These are phyloP conservation scores for Phaeophleospora eucalypticola DNA, from an alignment of 2,329 filamentous ascomycete species.

Conservation along the genomic window DNA sequence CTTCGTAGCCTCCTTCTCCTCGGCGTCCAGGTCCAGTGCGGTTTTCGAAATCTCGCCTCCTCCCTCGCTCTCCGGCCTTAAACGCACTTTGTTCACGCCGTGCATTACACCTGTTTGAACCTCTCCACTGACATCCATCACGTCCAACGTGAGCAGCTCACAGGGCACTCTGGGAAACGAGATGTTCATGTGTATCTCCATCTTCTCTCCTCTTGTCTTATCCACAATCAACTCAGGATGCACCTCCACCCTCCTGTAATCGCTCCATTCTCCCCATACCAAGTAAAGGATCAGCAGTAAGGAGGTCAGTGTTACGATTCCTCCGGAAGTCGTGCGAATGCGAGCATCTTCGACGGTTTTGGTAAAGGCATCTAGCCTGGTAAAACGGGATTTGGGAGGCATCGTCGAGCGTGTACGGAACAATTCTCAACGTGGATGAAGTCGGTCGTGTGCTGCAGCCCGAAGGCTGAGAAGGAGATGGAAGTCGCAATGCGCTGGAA, in stretches of 20 bases:
- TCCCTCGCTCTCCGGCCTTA: conserved; percentile 68
- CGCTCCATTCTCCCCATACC: conserved; percentile 90
- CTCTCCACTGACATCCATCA: conserved; percentile 98
- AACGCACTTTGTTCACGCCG: conserved; percentile 84
- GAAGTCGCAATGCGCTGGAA: background rate
- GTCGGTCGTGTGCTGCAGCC: conserved; percentile 12
- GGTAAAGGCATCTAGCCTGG: conserved; percentile 94
- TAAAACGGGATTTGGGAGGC: conserved; percentile 90
- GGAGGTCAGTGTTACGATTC: conserved; percentile 88
- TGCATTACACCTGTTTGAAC: conserved; percentile 92
- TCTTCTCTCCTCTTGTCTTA: conserved; percentile 94
- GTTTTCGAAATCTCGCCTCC: conserved; percentile 69
- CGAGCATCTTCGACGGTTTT: conserved; percentile 93
- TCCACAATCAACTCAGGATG: conserved; percentile 93
- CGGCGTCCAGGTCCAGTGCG: conserved; percentile 64
- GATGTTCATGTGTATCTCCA: conserved; percentile 98
- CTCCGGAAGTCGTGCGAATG: conserved; percentile 90
- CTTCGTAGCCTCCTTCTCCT: conserved; percentile 55
- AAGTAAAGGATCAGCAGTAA: conserved; percentile 84
- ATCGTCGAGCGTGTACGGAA: conserved; percentile 53
- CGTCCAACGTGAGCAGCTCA: conserved; percentile 91
- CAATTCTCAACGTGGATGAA: conserved; percentile 2
- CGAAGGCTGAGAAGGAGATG: conserved; percentile 12
- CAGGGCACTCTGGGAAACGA: conserved; percentile 92
- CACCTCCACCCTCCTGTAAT: conserved; percentile 81